Conservation (phyloP, 495 filamentous ascomycete genomes). For the Barbatosphaeria neglecta region DNA sequence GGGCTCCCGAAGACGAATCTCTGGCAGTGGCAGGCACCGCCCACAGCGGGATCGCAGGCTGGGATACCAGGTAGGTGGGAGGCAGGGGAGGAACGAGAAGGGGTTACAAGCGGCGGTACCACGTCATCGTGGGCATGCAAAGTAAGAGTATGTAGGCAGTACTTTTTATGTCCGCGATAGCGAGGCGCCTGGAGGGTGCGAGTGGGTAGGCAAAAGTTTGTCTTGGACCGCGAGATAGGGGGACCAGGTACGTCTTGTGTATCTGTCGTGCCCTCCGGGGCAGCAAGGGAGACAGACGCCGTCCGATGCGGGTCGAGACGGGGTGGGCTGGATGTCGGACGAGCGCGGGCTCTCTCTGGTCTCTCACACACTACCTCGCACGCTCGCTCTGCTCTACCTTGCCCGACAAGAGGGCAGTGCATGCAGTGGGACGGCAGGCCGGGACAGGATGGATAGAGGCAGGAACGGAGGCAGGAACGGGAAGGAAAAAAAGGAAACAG, state of each 20-base stretch:
- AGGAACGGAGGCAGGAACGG: background rate
- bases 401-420: too few species aligned
- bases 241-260: background rate
- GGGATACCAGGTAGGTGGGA: constrained; percentile 1
- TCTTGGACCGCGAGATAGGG: background rate
- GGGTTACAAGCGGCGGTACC: constrained; percentile 24
- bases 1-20: too few species aligned
- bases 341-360: too few species aligned
- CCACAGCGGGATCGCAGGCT: background rate
- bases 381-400: too few species aligned
- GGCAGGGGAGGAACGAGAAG: constrained; percentile 8
- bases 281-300: constrained; percentile 11
- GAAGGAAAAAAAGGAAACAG: background rate
- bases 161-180: constrained; percentile 19
- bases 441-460: constrained; percentile 4
- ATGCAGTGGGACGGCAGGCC: background rate
- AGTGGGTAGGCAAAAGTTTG: constrained; percentile 7
- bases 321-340: too few species aligned
- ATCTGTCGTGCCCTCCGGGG: constrained; percentile 2
- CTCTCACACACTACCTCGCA: too few species aligned
- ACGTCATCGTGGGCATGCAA: constrained; percentile 27
- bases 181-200: constrained; percentile 7
- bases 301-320: constrained; percentile 10
- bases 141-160: constrained; percentile 9
- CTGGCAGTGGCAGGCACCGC: too few species aligned